Percentiles rank a stretch among this genome's conserved stretches.
Evolutionary conservation across 2,329 filamentous ascomycete genomes (phyloP).

Genomic region (Fusarium euwallaceae): DNA sequence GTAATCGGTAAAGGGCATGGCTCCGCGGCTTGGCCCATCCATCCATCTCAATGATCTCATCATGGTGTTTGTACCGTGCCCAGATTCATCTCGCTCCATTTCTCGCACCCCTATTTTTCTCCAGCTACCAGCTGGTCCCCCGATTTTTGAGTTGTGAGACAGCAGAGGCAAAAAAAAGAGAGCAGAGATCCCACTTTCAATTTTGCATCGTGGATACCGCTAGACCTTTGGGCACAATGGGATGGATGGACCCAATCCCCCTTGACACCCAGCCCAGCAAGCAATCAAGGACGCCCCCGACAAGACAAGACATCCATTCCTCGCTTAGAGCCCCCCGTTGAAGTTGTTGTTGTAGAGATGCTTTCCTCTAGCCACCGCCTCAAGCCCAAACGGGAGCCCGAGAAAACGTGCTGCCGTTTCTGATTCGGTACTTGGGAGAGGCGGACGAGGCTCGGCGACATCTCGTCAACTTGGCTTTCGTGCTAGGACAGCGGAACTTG

Average conservation of each 20-base stretch:
- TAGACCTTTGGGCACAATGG: constrained; percentile 4
- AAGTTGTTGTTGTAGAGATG: background rate
- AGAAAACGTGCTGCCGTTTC: background rate
- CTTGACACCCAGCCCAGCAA: background rate
- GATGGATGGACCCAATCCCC: background rate
- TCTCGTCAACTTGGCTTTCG: background rate
- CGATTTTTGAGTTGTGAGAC: constrained; percentile 4
- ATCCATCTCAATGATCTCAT: constrained; percentile 25
- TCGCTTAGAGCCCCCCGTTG: constrained; percentile 10
- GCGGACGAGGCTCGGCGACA: constrained; percentile 10
- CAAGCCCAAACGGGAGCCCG: background rate
- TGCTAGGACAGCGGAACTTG: background rate
- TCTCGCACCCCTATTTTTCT: constrained; percentile 8
- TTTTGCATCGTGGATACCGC: constrained; percentile 33
- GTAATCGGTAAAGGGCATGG: constrained; percentile 19
- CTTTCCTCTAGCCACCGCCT: constrained; percentile 2
- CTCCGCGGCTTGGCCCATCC: background rate
- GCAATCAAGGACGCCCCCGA: background rate
- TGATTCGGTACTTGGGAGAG: background rate
- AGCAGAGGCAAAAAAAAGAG: background rate
- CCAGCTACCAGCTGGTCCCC: constrained; percentile 4
- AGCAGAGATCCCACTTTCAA: constrained; percentile 23
- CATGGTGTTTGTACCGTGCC: background rate
- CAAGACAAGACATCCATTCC: background rate
- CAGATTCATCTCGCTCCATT: constrained; percentile 1